Conservation (phyloP, 768 basidiomycete species). For the Boletus reticuloceps region DNA sequence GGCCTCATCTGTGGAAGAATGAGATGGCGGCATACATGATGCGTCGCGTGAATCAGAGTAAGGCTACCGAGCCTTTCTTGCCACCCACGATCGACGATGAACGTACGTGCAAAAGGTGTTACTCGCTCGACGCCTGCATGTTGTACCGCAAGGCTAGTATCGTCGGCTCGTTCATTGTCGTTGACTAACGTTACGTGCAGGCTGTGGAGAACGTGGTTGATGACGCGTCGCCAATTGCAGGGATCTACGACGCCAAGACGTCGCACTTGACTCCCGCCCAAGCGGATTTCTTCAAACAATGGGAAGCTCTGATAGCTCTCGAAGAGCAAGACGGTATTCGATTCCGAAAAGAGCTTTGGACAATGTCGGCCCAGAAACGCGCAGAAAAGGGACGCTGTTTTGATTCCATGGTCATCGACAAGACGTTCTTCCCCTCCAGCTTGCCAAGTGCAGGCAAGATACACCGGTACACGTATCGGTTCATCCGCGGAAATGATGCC, state of each 20-base stretch:
- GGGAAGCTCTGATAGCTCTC: slow-evolving; percentile 81
- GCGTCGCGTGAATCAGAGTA: slow-evolving; percentile 38
- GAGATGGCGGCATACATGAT: slow-evolving; percentile 79
- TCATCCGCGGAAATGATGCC: slow-evolving; percentile 40
- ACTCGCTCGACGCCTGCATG: slow-evolving; percentile 84
- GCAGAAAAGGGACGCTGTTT: slow-evolving; percentile 86
- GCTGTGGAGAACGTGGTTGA: slow-evolving; percentile 67
- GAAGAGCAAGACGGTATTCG: slow-evolving; percentile 87
- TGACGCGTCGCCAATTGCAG: slow-evolving; percentile 50
- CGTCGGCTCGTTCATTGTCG: neutral
- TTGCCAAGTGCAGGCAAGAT: slow-evolving; percentile 48
- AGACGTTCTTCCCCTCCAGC: slow-evolving; percentile 31
- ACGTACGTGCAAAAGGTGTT: slow-evolving; percentile 77
- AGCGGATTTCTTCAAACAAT: slow-evolving; percentile 78
- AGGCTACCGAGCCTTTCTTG: slow-evolving; percentile 55
- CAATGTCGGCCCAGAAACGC: slow-evolving; percentile 75
- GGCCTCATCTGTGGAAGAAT: slow-evolving; percentile 77
- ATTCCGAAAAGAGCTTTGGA: slow-evolving; percentile 93
- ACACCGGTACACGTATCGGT: slow-evolving; percentile 77
- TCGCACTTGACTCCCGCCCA: slow-evolving; percentile 71
- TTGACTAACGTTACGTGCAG: slow-evolving; percentile 34
- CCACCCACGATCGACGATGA: slow-evolving; percentile 87
- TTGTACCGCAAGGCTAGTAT: slow-evolving; percentile 77
- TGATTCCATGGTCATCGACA: slow-evolving; percentile 69
- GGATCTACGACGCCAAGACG: slow-evolving; percentile 76